These are phyloP conservation scores for Tirmania nivea DNA, from an alignment of 495 filamentous ascomycete genomes.

Conservation along the genomic window DNA sequence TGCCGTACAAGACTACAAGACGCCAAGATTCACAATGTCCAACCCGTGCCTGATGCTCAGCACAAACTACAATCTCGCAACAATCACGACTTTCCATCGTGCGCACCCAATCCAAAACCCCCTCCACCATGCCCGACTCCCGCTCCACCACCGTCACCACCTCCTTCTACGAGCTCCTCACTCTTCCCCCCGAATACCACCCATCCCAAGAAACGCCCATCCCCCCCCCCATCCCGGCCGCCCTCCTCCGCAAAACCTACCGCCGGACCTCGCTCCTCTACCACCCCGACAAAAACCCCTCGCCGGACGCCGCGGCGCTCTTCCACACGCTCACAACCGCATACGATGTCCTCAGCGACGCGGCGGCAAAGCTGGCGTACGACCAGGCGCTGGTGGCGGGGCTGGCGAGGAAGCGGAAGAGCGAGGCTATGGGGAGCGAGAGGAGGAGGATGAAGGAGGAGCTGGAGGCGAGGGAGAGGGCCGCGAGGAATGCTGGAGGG, in stretches of 20 bases:
- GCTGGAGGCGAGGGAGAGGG: slow-evolving; percentile 44
- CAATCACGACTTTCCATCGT: no score
- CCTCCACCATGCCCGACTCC: no score
- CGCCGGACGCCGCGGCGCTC: slow-evolving; percentile 28
- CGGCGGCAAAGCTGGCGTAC: slow-evolving; percentile 38
- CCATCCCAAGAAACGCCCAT: not conserved
- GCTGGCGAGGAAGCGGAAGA: slow-evolving; percentile 37
- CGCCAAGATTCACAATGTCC: no score
- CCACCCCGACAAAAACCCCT: slow-evolving; percentile 54
- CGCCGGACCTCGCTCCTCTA: slow-evolving; percentile 74
- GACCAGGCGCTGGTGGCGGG: slow-evolving; percentile 45
- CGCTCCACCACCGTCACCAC: no score
- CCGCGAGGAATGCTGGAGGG: slow-evolving; percentile 25
- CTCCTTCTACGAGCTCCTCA: slow-evolving; percentile 61
- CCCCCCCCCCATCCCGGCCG: slow-evolving; percentile 24
- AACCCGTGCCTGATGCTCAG: no score
- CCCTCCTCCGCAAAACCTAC: slow-evolving; percentile 69
- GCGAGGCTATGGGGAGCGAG: slow-evolving; percentile 41
- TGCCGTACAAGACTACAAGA: no score
- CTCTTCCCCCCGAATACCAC: slow-evolving; percentile 1
- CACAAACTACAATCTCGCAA: no score
- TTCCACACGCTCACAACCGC: slow-evolving; percentile 56
- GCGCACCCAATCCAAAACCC: no score
- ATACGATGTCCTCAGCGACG: slow-evolving; percentile 47
- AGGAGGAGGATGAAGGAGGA: slow-evolving; percentile 57